These are phyloP conservation scores for Suillus cothurnatus DNA, from an alignment of 768 basidiomycete species.

Conservation along the genomic window DNA sequence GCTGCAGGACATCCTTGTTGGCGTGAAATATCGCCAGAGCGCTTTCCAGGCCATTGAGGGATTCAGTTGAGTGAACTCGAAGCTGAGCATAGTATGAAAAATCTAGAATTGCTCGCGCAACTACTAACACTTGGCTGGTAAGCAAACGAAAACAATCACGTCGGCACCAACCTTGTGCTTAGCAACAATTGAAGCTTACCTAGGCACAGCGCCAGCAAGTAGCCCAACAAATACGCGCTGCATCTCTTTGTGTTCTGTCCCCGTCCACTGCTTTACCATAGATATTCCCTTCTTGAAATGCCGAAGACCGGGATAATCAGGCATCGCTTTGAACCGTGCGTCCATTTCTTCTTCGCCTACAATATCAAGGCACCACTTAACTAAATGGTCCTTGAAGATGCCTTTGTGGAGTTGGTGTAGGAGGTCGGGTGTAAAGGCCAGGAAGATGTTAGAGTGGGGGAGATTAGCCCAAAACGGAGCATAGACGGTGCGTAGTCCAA, in stretches of 20 bases:
- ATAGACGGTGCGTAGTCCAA: conserved; percentile 3
- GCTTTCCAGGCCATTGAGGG: conserved; percentile 25
- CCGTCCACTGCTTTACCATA: conserved; percentile 43
- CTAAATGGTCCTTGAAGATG: conserved; percentile 46
- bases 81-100: conserved; percentile 37
- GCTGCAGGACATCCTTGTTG: conserved; percentile 30
- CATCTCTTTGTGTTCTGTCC: conserved; percentile 43
- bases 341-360: conserved; percentile 21
- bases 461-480: conserved; percentile 45
- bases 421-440: conserved; percentile 39
- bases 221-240: conserved; percentile 35
- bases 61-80: conserved; percentile 26
- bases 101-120: conserved; percentile 34
- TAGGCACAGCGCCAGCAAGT: conserved; percentile 25
- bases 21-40: conserved; percentile 31
- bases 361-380: conserved; percentile 17
- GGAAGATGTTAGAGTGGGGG: conserved; percentile 43
- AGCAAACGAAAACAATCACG: background rate
- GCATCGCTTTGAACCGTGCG: conserved; percentile 15
- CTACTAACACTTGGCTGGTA: conserved; percentile 19
- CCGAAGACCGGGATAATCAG: conserved; percentile 11
- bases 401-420: conserved; percentile 54
- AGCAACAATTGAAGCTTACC: background rate
- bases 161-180: no score
- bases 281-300: conserved; percentile 49